Conservation (phyloP, 2,329 filamentous ascomycete genomes). For the Sclerotinia glacialis region DNA sequence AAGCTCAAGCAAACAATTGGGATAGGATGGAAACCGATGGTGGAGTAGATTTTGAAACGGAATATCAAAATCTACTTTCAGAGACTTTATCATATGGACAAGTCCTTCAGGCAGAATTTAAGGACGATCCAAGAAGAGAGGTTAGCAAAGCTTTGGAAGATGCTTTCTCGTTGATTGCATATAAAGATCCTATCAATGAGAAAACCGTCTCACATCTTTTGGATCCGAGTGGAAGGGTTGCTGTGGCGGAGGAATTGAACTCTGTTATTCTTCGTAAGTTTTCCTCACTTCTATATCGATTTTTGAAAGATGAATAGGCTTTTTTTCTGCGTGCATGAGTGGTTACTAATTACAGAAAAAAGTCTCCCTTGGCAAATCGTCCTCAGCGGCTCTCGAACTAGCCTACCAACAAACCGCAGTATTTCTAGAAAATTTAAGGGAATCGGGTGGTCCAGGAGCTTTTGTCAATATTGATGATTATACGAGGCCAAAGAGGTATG, state of each 20-base stretch:
- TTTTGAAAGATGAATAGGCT: background rate
- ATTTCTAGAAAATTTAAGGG: slow-evolving; percentile 76
- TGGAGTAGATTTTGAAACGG: slow-evolving; percentile 27
- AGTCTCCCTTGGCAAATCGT: slow-evolving; percentile 91
- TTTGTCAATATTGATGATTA: slow-evolving; percentile 68
- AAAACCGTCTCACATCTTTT: slow-evolving; percentile 73
- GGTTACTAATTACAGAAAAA: slow-evolving; percentile 27
- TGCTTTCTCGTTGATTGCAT: slow-evolving; percentile 86
- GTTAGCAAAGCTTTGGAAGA: slow-evolving; percentile 73
- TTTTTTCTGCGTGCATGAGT: background rate
- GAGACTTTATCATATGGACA: slow-evolving; percentile 78
- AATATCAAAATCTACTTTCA: slow-evolving; percentile 52
- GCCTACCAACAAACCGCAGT: slow-evolving; percentile 84
- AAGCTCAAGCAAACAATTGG: slow-evolving; percentile 42
- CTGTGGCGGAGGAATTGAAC: slow-evolving; percentile 90
- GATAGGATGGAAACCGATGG: slow-evolving; percentile 56
- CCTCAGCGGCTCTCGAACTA: slow-evolving; percentile 78
- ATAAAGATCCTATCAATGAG: slow-evolving; percentile 74
- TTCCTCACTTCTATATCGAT: background rate
- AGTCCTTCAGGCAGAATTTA: slow-evolving; percentile 73
- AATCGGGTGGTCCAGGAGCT: slow-evolving; percentile 75
- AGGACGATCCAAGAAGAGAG: slow-evolving; percentile 65
- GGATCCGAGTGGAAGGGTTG: slow-evolving; percentile 68
- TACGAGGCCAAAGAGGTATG: background rate
- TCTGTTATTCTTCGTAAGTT: slow-evolving; percentile 72